phyloP scores from a whole-genome alignment of 768 basidiomycete species.

The Jaapia argillacea region DNA sequence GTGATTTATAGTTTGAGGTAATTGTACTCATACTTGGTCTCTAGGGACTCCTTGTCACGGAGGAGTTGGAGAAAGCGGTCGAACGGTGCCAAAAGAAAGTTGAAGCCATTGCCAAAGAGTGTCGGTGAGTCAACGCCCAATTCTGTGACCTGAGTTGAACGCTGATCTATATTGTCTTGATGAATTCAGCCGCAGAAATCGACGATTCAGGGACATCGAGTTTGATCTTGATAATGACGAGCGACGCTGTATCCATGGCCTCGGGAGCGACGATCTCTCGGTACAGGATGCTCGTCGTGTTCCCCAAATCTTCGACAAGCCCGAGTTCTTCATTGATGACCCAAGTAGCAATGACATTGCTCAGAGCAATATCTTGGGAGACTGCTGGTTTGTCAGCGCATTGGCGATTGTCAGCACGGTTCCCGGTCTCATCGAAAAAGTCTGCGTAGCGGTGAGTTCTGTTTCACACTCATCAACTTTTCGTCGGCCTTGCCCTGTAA shows the following conservation, averaged over 20 bases:
- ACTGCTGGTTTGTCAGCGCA: conserved; percentile 47
- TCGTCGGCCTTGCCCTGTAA: neutral
- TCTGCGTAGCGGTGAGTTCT: conserved; percentile 35
- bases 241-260: conserved; percentile 28
- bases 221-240: conserved; percentile 40
- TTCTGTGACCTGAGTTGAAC: neutral
- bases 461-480: neutral
- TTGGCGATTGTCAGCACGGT: conserved; percentile 37
- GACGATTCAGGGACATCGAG: conserved; percentile 33
- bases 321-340: conserved; percentile 37
- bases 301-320: conserved; percentile 41
- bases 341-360: conserved; percentile 32
- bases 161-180: too few species aligned
- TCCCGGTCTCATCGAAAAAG: conserved; percentile 35
- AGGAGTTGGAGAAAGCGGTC: conserved; percentile 35
- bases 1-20: too few species aligned
- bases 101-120: conserved; percentile 32
- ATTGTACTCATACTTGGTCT: too few species aligned
- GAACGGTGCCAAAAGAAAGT: conserved; percentile 35
- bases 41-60: conserved; percentile 33
- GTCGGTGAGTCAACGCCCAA: conserved; percentile 15
- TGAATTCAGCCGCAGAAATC: neutral
- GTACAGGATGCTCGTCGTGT: conserved; percentile 36
- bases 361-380: conserved; percentile 36
- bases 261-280: conserved; percentile 11